These are phyloP conservation scores for Persicaria tinctoria DNA, from an alignment of 148 eudicot species.

Conservation along the genomic window DNA sequence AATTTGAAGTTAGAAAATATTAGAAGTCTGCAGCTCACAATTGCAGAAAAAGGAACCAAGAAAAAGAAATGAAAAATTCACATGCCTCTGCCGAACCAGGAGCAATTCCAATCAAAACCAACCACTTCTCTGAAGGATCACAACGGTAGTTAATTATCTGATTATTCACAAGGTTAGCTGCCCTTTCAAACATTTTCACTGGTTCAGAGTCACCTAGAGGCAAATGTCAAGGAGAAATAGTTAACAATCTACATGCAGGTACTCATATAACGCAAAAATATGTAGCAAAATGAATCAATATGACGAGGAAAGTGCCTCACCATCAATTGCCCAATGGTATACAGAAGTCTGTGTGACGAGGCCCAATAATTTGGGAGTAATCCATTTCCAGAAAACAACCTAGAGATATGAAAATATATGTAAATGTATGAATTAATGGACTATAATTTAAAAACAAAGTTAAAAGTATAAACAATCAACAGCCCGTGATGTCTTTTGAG, in stretches of 20 bases:
- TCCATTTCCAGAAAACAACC: constrained; percentile 98
- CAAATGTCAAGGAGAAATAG: not conserved
- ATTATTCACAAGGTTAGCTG: constrained; percentile 81
- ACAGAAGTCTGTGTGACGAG: constrained; percentile 84
- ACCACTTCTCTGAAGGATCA: constrained; percentile 89
- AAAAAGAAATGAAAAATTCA: not conserved
- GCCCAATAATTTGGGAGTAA: constrained; percentile 78
- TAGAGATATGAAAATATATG: constrained; percentile 12
- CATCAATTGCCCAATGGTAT: constrained; percentile 93
- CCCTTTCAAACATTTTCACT: constrained; percentile 82
- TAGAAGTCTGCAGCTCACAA: not conserved
- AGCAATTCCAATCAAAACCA: constrained; percentile 92
- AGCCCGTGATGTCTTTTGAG: too few species aligned
- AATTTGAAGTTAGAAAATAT: too few species aligned
- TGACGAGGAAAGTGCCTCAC: constrained; percentile 18
- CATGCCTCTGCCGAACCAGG: constrained; percentile 88
- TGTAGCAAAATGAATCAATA: not conserved
- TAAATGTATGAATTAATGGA: too few species aligned
- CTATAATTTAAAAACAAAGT: too few species aligned
- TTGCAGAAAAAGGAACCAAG: not conserved
- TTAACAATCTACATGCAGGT: not conserved
- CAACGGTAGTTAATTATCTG: constrained; percentile 87
- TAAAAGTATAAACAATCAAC: too few species aligned
- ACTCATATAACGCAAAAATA: not conserved
- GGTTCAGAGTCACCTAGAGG: constrained; percentile 83